A percentile compares a stretch with the other conserved stretches of the same genome.
Conservation (phyloP, 2,329 filamentous ascomycete species). For the Sporothrix globosa region DNA sequence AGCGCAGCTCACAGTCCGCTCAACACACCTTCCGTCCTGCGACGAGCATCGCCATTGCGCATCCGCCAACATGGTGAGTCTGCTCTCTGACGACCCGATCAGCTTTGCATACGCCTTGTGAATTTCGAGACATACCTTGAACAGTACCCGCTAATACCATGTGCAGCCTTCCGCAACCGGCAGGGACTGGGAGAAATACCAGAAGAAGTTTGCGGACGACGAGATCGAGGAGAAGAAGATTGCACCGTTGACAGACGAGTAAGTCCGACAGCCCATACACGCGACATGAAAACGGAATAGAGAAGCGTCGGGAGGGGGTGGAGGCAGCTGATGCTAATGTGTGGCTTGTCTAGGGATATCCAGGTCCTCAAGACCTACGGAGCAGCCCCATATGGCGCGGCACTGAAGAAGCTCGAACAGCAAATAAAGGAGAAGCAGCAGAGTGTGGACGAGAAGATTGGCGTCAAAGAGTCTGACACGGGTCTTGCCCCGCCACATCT, state of each 20-base stretch:
- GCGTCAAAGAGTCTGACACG: slow-evolving; percentile 94
- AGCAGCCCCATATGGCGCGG: slow-evolving; percentile 89
- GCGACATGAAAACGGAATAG: neutral
- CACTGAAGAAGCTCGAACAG: slow-evolving; percentile 96
- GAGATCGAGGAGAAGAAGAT: slow-evolving; percentile 99
- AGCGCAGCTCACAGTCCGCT: neutral
- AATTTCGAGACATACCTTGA: neutral
- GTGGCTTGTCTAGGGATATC: slow-evolving; percentile 74
- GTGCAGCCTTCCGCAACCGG: slow-evolving; percentile 90
- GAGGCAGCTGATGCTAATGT: neutral
- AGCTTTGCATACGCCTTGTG: neutral
- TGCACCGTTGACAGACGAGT: slow-evolving; percentile 95
- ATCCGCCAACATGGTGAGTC: slow-evolving; percentile 48
- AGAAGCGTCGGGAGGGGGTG: neutral
- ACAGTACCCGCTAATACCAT: slow-evolving; percentile 37
- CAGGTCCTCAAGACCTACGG: slow-evolving; percentile 99
- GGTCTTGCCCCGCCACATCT: slow-evolving; percentile 97
- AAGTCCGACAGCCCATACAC: slow-evolving; percentile 38
- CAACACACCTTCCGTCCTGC: neutral
- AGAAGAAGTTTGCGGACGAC: slow-evolving; percentile 95
- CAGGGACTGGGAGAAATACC: slow-evolving; percentile 96
- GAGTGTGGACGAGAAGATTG: slow-evolving; percentile 98
- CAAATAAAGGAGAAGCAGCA: slow-evolving; percentile 99
- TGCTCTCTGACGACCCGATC: neutral
- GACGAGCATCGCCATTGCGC: slow-evolving; percentile 21